A percentile compares a stretch with the other conserved stretches of the same genome.
These are phyloP conservation scores for Amoebophrya sp. DNA, from an alignment of 169 alveolate species.

Conservation along the genomic window DNA sequence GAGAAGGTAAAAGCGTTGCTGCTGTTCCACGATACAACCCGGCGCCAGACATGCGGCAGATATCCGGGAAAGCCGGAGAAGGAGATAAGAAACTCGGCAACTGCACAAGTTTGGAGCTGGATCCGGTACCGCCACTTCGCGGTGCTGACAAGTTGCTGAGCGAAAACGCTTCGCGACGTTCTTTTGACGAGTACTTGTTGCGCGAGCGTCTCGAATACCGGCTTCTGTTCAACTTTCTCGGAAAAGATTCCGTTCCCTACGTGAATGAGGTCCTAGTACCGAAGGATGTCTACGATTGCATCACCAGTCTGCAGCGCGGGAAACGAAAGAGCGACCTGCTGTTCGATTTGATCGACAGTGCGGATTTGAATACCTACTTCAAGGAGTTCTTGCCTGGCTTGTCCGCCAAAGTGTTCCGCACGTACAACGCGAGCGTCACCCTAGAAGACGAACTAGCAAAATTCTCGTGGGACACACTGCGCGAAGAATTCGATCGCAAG, in stretches of 20 bases:
- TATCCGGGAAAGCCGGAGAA: neutral
- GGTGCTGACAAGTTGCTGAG: neutral
- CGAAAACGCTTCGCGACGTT: slow-evolving; percentile 34
- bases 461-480: slow-evolving; percentile 32
- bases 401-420: slow-evolving; percentile 98
- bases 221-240: slow-evolving; percentile 88
- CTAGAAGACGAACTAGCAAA: slow-evolving; percentile 80
- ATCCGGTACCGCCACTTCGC: no score
- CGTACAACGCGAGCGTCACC: slow-evolving; percentile 97
- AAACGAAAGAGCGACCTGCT: neutral
- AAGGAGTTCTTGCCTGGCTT: slow-evolving; percentile 93
- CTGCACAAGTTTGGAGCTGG: no score
- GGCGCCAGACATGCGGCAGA: neutral
- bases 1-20: no score
- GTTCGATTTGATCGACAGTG: neutral
- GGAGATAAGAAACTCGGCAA: neutral
- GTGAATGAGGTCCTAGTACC: neutral
- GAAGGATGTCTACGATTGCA: neutral
- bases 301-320: neutral
- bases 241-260: slow-evolving; percentile 80
- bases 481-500: neutral
- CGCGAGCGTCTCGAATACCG: slow-evolving; percentile 47
- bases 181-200: slow-evolving; percentile 39
- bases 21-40: no score
- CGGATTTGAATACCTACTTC: slow-evolving; percentile 86